A percentile compares a stretch with the other conserved stretches of the same genome.
Conservation (phyloP, 2,329 filamentous ascomycete species). For the Sporothrix euskadiensis region DNA sequence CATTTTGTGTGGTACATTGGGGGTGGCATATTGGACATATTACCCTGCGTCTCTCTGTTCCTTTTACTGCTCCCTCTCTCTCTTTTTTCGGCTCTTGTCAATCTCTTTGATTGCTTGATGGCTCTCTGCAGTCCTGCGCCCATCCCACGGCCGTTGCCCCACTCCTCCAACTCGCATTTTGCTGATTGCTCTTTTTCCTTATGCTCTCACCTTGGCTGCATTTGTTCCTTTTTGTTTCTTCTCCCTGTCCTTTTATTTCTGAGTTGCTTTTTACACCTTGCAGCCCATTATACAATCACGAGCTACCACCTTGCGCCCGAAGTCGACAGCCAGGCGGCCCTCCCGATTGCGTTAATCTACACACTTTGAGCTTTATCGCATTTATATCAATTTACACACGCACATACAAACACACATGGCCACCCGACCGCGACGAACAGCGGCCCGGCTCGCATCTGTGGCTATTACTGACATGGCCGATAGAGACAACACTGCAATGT, state of each 20-base stretch:
- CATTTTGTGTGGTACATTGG: constrained; percentile 11
- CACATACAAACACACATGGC: constrained; percentile 42
- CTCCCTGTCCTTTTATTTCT: background rate
- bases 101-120: background rate
- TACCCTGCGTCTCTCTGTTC: background rate
- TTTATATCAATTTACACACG: background rate
- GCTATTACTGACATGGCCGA: constrained; percentile 55
- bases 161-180: constrained; percentile 15
- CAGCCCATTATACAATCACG: background rate
- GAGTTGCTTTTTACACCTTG: background rate
- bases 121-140: background rate
- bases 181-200: background rate
- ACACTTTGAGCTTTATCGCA: background rate
- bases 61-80: background rate
- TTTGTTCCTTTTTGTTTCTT: background rate
- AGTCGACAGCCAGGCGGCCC: background rate
- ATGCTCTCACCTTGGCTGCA: background rate
- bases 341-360: background rate
- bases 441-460: constrained; percentile 48
- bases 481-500: constrained; percentile 51
- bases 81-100: background rate
- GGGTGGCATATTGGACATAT: background rate
- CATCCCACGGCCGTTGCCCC: constrained; percentile 16
- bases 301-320: background rate
- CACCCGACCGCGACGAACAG: constrained; percentile 51